These are phyloP conservation scores for Coprinopsis strossmayeri DNA, from an alignment of 768 basidiomycete genomes.

Conservation along the genomic window DNA sequence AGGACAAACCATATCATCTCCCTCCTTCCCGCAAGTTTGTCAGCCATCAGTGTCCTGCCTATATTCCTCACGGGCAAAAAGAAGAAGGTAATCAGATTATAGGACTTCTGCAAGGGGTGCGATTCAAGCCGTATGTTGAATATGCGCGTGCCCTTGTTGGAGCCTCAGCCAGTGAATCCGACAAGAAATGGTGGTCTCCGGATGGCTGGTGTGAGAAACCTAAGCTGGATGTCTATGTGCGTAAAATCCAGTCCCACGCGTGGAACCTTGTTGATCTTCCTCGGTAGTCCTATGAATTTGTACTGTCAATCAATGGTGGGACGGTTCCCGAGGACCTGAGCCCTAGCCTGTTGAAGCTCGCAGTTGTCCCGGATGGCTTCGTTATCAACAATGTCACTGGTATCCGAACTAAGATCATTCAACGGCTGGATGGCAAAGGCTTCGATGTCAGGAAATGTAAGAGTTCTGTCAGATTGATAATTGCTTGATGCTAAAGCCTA, in stretches of 20 bases:
- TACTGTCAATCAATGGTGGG: slow-evolving; percentile 58
- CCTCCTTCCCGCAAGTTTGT: slow-evolving; percentile 47
- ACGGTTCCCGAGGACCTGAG: slow-evolving; percentile 58
- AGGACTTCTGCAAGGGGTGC: slow-evolving; percentile 64
- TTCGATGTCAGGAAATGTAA: slow-evolving; percentile 82
- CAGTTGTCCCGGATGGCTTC: slow-evolving; percentile 58
- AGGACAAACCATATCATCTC: slow-evolving; percentile 29
- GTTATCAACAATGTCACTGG: slow-evolving; percentile 74
- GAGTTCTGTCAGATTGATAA: slow-evolving; percentile 16
- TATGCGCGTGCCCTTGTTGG: slow-evolving; percentile 73
- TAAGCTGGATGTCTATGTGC: slow-evolving; percentile 59
- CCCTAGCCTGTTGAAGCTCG: slow-evolving; percentile 62
- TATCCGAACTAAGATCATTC: slow-evolving; percentile 71
- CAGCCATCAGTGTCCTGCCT: slow-evolving; percentile 70
- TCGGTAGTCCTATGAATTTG: slow-evolving; percentile 77
- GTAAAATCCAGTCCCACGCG: slow-evolving; percentile 17
- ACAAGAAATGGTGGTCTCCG: slow-evolving; percentile 54
- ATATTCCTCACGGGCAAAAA: slow-evolving; percentile 36
- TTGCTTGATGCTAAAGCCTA: slow-evolving; percentile 6
- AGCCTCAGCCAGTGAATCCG: slow-evolving; percentile 38
- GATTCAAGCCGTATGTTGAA: slow-evolving; percentile 68
- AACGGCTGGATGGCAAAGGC: slow-evolving; percentile 74
- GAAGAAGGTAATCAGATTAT: slow-evolving; percentile 23
- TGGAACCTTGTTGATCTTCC: slow-evolving; percentile 1
- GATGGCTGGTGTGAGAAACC: slow-evolving; percentile 76